phyloP scores from a whole-genome alignment of 768 basidiomycete species.

The Russula lepida region DNA sequence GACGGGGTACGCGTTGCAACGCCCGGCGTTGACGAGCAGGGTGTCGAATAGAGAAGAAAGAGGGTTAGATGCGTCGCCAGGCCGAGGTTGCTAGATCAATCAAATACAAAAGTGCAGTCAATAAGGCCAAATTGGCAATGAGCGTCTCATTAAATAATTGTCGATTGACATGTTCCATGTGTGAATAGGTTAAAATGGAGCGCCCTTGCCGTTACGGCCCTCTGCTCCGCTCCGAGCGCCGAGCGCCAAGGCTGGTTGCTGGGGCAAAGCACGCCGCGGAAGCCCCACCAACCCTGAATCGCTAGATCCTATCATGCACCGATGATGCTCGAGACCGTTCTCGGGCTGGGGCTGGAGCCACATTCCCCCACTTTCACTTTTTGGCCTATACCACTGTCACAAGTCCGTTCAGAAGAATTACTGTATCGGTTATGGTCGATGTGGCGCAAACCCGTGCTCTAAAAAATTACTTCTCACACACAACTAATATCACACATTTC shows the following conservation, averaged over 20 bases:
- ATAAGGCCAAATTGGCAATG: background rate
- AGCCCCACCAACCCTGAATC: background rate
- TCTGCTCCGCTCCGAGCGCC: background rate
- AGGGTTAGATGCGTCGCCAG: background rate
- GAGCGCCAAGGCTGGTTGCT: background rate
- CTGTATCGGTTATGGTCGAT: too few species aligned
- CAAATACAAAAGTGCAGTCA: background rate
- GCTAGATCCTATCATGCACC: background rate
- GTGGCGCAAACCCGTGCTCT: too few species aligned
- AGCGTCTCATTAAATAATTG: background rate
- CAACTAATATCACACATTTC: background rate
- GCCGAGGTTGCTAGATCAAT: background rate
- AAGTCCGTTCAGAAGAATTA: too few species aligned
- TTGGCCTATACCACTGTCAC: too few species aligned
- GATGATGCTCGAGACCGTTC: too few species aligned
- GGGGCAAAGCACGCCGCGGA: background rate
- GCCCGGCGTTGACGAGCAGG: constrained; percentile 8
- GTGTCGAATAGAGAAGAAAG: background rate
- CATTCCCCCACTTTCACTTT: too few species aligned
- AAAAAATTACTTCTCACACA: background rate
- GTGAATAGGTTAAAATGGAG: background rate
- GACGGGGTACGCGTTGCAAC: constrained; percentile 1
- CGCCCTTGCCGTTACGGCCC: background rate
- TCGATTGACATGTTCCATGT: background rate
- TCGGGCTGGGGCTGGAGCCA: too few species aligned